Percentiles rank a stretch among this genome's conserved stretches.
Conservation (phyloP, 2,329 filamentous ascomycete genomes). For the Penicillium oxalicum region DNA sequence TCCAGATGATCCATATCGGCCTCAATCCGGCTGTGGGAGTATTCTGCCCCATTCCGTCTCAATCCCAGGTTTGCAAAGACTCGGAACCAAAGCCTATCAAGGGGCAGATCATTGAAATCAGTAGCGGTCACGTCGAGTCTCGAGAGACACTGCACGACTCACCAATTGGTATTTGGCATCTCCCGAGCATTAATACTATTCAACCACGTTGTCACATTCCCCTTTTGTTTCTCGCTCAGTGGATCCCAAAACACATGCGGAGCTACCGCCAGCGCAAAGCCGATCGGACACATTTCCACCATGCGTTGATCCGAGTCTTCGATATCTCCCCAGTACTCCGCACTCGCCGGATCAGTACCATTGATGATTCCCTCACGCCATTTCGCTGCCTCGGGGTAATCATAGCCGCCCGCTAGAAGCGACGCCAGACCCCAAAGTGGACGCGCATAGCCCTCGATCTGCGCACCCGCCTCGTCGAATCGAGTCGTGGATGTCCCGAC, state of each 20-base stretch:
- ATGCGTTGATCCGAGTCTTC: slow-evolving; percentile 73
- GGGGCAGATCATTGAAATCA: neutral
- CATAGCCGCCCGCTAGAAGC: slow-evolving; percentile 61
- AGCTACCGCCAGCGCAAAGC: slow-evolving; percentile 67
- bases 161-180: slow-evolving; percentile 60
- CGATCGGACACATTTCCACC: slow-evolving; percentile 79
- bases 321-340: slow-evolving; percentile 72
- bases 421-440: slow-evolving; percentile 71
- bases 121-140: neutral
- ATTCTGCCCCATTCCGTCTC: slow-evolving; percentile 66
- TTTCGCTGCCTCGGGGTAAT: slow-evolving; percentile 57
- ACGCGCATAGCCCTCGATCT: slow-evolving; percentile 69
- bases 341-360: slow-evolving; percentile 63
- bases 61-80: slow-evolving; percentile 77
- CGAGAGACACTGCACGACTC: slow-evolving; percentile 32
- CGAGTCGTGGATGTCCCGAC: slow-evolving; percentile 66
- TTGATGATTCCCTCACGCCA: slow-evolving; percentile 66
- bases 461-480: slow-evolving; percentile 70
- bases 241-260: slow-evolving; percentile 59
- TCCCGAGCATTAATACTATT: slow-evolving; percentile 75
- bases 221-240: slow-evolving; percentile 56
- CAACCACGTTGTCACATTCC: slow-evolving; percentile 65
- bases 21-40: slow-evolving; percentile 63
- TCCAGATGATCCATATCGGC: slow-evolving; percentile 72
- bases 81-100: slow-evolving; percentile 66